Conservation (phyloP, 1,139 yeast genomes). For the Geotrichum bryndzae region DNA sequence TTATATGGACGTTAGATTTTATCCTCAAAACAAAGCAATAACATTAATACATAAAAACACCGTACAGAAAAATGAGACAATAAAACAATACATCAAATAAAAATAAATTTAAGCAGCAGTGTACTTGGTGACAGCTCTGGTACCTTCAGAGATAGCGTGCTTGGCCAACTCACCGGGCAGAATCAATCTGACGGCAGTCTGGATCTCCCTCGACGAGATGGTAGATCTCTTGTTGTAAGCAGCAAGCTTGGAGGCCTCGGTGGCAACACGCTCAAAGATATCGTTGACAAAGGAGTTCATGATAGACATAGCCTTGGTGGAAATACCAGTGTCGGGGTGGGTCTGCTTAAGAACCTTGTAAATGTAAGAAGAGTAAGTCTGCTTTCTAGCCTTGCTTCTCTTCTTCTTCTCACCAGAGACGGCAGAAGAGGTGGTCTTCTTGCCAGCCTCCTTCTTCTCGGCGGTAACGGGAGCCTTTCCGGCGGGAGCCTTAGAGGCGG, state of each 20-base stretch:
- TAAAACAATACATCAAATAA: neutral
- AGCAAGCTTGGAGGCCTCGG: conserved; percentile 98
- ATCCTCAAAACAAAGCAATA: conserved; percentile 3
- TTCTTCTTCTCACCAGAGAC: conserved; percentile 73
- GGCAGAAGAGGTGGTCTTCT: conserved; percentile 74
- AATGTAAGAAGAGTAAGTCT: conserved; percentile 96
- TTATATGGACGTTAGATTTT: neutral
- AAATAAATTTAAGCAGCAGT: conserved; percentile 48
- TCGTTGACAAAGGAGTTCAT: conserved; percentile 98
- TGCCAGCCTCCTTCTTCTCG: conserved; percentile 91
- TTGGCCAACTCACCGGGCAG: conserved; percentile 99
- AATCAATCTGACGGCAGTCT: conserved; percentile 97
- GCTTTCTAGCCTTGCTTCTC: conserved; percentile 97
- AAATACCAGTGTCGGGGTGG: conserved; percentile 99
- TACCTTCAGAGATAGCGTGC: conserved; percentile 99
- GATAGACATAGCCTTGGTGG: conserved; percentile 98
- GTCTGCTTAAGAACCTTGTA: conserved; percentile 98
- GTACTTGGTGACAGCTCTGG: conserved; percentile 99
- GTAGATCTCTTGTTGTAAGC: conserved; percentile 99
- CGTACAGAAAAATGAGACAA: neutral
- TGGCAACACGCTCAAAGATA: conserved; percentile 54
- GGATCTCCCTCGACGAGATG: conserved; percentile 98
- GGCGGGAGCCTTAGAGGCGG: conserved; percentile 62
- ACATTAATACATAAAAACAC: conserved; percentile 6
- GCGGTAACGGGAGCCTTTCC: conserved; percentile 84